Conservation (phyloP, 169 alveolate genomes). For the Cryptosporidium meleagridis region DNA sequence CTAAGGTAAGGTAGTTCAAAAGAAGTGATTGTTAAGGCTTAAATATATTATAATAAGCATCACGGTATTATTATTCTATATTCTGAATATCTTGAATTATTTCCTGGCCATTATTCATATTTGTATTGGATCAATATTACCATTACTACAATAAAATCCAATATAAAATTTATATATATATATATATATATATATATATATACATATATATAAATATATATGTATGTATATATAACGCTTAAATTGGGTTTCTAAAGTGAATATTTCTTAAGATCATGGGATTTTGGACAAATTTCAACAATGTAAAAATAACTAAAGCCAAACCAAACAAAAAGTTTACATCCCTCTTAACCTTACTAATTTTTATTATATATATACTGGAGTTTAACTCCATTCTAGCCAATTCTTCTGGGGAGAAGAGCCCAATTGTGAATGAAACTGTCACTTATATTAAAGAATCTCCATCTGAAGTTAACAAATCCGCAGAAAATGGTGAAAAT, state of each 20-base stretch:
- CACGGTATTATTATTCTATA: neutral
- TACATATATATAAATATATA: no score
- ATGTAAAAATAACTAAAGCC: neutral
- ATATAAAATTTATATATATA: no score
- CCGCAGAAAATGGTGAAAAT: neutral
- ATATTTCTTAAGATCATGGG: neutral
- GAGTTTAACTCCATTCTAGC: neutral
- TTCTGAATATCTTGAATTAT: neutral
- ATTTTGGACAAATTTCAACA: no score
- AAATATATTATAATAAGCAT: neutral
- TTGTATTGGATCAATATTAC: neutral
- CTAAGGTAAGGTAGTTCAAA: neutral
- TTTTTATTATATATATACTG: no score
- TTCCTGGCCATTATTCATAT: neutral
- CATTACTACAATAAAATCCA: neutral
- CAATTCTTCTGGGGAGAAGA: neutral
- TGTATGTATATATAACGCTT: no score
- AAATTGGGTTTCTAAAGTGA: neutral
- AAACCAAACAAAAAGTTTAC: no score
- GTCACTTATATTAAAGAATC: neutral
- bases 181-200: no score
- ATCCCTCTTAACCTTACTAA: neutral
- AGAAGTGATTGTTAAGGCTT: neutral
- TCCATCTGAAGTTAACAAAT: neutral
- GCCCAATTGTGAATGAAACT: neutral